phyloP scores from a whole-genome alignment of 345 rosid genomes.

The Rhodamnia rubescens region DNA sequence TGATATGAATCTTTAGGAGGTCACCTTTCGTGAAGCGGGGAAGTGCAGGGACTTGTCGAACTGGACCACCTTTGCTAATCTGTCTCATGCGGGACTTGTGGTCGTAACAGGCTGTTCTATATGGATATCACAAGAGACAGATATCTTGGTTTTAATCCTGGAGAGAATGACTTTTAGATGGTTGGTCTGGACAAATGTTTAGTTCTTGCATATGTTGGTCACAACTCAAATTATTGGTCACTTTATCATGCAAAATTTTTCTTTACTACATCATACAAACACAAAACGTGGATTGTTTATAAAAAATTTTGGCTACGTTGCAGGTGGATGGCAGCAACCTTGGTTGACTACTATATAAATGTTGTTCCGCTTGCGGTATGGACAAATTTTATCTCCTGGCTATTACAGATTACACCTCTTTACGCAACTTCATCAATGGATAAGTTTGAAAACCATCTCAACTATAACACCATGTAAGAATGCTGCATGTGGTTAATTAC shows the following conservation, averaged over 20 bases:
- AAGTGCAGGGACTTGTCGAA: neutral
- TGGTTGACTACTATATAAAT: constrained; percentile 65
- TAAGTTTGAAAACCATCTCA: neutral
- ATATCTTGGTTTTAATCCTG: neutral
- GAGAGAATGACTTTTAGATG: neutral
- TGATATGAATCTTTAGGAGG: neutral
- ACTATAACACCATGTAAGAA: neutral
- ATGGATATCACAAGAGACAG: neutral
- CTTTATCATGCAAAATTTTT: neutral
- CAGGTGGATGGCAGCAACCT: constrained; percentile 75
- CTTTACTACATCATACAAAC: neutral
- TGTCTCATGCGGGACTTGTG: neutral
- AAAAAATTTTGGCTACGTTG: neutral
- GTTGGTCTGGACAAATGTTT: neutral
- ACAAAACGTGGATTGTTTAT: neutral
- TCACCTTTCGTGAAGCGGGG: neutral
- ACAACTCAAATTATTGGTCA: neutral
- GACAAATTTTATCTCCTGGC: neutral
- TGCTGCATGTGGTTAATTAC: neutral
- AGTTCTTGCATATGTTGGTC: neutral
- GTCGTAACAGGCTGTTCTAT: neutral
- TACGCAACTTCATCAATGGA: neutral
- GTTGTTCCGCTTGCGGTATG: constrained; percentile 48
- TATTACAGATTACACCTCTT: neutral
- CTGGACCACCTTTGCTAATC: neutral